Base-by-base conservation (phyloP, 2,329 filamentous ascomycete species). In the Fusarium brevicatenulatum region DNA sequence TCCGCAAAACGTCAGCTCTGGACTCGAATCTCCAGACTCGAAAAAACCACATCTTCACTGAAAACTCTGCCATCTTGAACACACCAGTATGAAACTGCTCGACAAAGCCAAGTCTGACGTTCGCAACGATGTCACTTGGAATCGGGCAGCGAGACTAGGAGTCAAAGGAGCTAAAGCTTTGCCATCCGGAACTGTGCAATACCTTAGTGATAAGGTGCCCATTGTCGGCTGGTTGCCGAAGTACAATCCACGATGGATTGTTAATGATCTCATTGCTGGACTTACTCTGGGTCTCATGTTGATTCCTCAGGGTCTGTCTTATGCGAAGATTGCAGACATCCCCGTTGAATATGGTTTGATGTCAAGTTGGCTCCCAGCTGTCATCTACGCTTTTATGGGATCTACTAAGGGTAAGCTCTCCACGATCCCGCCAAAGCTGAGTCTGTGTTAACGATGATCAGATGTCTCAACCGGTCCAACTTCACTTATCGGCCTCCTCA, bases 381-480 rank as follows among this genome's bases (percentile, higher is more conserved):
- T 85, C 1, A 79, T 91, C 21, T 90, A 89, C 71, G 85, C 89
- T 3, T 86, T 91, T 61, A 88, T 91, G 83, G 89, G 89, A 1
- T 90, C 89, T 1, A 89, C 89, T 0, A 91, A 91, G 79, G 89
- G 89, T 87, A 67, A 74, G 28, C 7, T 49, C 2, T 30, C 4
- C 4, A 30, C 9, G 3, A 32, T 32, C 4, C 12, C 32, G 13
- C 32, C 2, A 32, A 13, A 12, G 1, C 32, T 32, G 32, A 13
- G 4, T 13, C 12, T 34, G 5, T 34, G 32, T 34, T 34, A 28
- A 73, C 28, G 3, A 13, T 43, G 1, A 12, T 7, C 19, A 89
- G 89, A 91, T 78, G 79, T 92, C 8, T 91, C 89, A 2, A 88
- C 87, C 2, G 89, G 90, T 9, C 90, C 90, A 18, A 92, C 90